Evolutionary conservation across 768 basidiomycete species (phyloP).

Genomic region (Lentinula sp.): DNA sequence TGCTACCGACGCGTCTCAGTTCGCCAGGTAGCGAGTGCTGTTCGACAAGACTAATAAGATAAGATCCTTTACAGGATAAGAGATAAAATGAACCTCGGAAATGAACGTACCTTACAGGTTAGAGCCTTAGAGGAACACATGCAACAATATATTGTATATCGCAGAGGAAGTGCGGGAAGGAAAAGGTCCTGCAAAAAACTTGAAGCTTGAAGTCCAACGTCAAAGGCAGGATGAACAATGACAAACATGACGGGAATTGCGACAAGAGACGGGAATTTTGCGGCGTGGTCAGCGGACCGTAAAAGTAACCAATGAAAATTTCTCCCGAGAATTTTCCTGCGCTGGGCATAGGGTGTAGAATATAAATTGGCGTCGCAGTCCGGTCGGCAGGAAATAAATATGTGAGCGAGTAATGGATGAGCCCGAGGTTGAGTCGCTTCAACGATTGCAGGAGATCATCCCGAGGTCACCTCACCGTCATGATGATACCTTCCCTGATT

Average conservation of each 20-base stretch:
- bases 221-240: no score
- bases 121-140: no score
- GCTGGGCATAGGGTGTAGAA: background rate
- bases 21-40: no score
- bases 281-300: background rate
- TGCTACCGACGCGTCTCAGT: no score
- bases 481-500: background rate
- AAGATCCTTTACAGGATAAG: no score
- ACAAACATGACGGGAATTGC: background rate
- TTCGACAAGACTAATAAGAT: no score
- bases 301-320: background rate
- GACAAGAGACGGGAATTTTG: background rate
- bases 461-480: background rate
- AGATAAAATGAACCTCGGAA: no score
- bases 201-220: no score
- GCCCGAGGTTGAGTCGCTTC: background rate
- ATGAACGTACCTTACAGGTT: no score
- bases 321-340: background rate
- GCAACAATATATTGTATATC: no score
- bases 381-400: background rate
- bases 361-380: background rate
- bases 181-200: background rate
- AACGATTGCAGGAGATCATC: background rate
- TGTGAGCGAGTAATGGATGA: background rate
- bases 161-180: background rate